Conservation (phyloP, 306 rosid genomes). For the Purshia tridentata region DNA sequence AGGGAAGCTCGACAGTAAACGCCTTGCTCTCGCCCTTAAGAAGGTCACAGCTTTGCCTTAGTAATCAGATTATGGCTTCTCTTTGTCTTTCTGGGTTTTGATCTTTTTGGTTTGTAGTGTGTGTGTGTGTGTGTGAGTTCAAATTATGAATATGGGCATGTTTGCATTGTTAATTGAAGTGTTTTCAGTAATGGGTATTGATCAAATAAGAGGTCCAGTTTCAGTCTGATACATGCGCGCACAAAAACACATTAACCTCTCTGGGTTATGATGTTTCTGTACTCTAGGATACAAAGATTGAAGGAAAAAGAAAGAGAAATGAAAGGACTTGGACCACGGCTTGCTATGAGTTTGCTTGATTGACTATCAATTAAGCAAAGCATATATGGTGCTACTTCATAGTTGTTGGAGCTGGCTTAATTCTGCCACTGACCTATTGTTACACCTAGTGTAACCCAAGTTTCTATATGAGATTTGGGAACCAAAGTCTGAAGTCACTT, state of each 20-base stretch:
- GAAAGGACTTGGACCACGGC: background rate
- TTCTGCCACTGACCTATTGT: too few relatives aligned
- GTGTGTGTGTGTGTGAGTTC: background rate
- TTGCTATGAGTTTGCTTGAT: background rate
- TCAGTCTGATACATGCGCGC: background rate
- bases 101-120: constrained; percentile 12
- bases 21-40: constrained; percentile 77
- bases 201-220: background rate
- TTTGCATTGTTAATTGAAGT: constrained; percentile 18
- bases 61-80: background rate
- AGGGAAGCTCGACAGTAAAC: constrained; percentile 77
- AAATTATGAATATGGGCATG: background rate
- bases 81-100: background rate
- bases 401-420: background rate
- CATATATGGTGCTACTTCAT: background rate
- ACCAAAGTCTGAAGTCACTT: too few relatives aligned
- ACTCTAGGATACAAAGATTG: background rate
- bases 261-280: background rate
- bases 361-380: background rate
- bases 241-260: background rate
- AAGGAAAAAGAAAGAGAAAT: background rate
- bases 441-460: background rate
- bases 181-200: constrained; percentile 19
- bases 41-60: constrained; percentile 44
- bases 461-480: too few relatives aligned